phyloP scores from a whole-genome alignment of 495 filamentous ascomycete species.

The Aspergillus cavernicola region DNA sequence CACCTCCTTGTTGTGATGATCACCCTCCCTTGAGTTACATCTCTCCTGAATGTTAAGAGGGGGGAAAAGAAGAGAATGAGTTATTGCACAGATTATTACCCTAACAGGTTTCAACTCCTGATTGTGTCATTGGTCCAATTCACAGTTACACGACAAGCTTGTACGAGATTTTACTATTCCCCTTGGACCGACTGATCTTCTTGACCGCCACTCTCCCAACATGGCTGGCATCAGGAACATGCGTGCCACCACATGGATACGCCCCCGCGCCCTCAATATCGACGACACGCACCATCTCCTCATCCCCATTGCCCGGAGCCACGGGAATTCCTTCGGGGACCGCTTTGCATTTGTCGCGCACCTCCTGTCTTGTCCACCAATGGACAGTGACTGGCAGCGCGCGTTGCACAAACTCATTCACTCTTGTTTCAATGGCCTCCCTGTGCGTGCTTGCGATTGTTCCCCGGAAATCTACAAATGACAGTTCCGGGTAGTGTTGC shows the following conservation, averaged over 20 bases:
- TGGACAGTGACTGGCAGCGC: constrained; percentile 54
- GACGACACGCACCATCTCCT: constrained; percentile 50
- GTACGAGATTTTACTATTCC: constrained; percentile 53
- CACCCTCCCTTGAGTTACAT: too few species aligned
- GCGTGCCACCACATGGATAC: constrained; percentile 65
- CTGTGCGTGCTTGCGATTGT: constrained; percentile 58
- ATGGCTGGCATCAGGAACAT: constrained; percentile 50
- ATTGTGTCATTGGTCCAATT: too few species aligned
- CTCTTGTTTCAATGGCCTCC: constrained; percentile 48
- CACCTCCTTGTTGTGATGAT: too few species aligned
- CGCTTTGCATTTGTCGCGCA: constrained; percentile 17
- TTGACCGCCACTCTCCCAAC: constrained; percentile 54
- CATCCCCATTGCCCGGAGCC: constrained; percentile 46
- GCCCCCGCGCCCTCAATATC: constrained; percentile 55
- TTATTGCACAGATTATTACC: too few species aligned
- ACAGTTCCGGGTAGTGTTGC: constrained; percentile 58
- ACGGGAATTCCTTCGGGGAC: constrained; percentile 43
- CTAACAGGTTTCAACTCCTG: too few species aligned
- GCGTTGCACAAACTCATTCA: constrained; percentile 48
- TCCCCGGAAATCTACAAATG: constrained; percentile 56
- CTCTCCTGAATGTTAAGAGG: too few species aligned
- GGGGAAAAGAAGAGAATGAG: too few species aligned
- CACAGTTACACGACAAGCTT: too few species aligned
- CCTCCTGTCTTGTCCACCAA: constrained; percentile 56
- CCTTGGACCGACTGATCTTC: constrained; percentile 58